phyloP scores from a whole-genome alignment of 2,329 filamentous ascomycete genomes.

The Phaeosphaeria sp. region DNA sequence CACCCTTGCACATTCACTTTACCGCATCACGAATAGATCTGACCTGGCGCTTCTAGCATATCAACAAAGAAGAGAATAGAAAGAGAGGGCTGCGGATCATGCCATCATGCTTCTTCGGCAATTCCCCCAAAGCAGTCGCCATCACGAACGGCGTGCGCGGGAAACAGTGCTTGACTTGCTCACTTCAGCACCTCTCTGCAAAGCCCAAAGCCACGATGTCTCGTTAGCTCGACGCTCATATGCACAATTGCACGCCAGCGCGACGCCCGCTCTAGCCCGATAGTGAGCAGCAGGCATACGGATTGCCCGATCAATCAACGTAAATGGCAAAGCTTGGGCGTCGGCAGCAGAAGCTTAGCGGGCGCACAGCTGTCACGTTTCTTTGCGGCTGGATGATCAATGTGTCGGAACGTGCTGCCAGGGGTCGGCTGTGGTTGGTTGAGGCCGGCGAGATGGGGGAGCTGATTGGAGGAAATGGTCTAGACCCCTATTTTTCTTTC shows the following conservation, averaged over 20 bases:
- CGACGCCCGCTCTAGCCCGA: background rate
- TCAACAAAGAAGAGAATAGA: no score
- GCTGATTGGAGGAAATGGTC: background rate
- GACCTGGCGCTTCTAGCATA: background rate
- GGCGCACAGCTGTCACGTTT: conserved; percentile 1
- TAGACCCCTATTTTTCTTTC: background rate
- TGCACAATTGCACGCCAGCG: background rate
- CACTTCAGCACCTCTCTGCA: background rate
- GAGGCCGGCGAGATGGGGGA: background rate
- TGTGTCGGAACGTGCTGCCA: conserved; percentile 8
- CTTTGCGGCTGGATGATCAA: conserved; percentile 11
- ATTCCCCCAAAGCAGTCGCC: background rate
- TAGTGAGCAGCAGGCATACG: background rate
- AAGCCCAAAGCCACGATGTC: conserved; percentile 1
- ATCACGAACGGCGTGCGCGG: background rate
- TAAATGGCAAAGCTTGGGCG: conserved; percentile 11
- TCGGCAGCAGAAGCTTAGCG: conserved; percentile 9
- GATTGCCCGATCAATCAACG: background rate
- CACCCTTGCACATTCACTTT: conserved; percentile 4
- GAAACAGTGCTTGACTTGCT: background rate
- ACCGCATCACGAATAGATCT: conserved; percentile 4
- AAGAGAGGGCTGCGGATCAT: background rate
- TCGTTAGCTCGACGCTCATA: background rate
- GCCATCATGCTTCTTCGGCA: background rate
- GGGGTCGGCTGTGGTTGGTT: conserved; percentile 3